These are phyloP conservation scores for Malus asiatica DNA, from an alignment of 306 rosid genomes.

Conservation along the genomic window DNA sequence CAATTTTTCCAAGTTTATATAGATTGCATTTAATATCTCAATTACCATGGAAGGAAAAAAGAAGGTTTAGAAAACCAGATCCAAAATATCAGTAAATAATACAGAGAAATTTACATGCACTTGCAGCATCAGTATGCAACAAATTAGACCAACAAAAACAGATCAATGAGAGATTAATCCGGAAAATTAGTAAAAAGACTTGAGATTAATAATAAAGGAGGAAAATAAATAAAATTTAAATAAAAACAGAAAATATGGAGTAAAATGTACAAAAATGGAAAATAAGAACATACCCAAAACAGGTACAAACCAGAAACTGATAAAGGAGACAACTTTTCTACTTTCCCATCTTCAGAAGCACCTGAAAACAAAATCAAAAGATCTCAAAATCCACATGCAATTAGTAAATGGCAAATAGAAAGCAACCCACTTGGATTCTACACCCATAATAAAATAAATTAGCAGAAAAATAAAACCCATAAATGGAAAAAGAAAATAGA, in stretches of 20 bases:
- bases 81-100: not conserved
- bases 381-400: conserved; percentile 56
- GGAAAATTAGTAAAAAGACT: not conserved
- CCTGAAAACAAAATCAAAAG: conserved; percentile 18
- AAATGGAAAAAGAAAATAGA: not conserved
- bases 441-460: not conserved
- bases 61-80: not conserved
- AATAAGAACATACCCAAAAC: conserved; percentile 17
- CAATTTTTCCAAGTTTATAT: not conserved
- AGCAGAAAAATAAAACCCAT: not conserved
- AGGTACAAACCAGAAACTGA: not conserved
- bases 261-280: conserved; percentile 3
- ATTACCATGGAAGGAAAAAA: not conserved
- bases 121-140: not conserved
- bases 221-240: not conserved
- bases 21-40: not conserved
- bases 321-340: conserved; percentile 8
- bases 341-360: conserved; percentile 15
- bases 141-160: not conserved
- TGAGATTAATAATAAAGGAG: not conserved
- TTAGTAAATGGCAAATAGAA: conserved; percentile 18
- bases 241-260: not conserved
- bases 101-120: not conserved
- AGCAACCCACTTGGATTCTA: conserved; percentile 32
- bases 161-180: not conserved